phyloP scores from a whole-genome alignment of 495 filamentous ascomycete genomes.

The Daldinia decipiens region DNA sequence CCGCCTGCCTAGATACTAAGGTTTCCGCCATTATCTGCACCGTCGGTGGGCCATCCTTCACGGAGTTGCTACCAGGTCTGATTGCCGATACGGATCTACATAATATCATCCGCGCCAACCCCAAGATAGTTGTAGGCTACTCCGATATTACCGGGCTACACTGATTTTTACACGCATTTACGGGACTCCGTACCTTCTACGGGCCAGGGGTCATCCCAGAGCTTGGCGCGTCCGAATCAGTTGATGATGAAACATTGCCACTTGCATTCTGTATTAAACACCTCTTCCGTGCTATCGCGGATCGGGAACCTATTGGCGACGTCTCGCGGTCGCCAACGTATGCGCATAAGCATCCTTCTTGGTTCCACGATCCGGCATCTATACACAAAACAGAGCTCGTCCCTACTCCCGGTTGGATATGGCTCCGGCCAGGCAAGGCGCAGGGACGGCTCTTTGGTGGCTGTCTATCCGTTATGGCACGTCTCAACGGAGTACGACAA shows the following conservation, averaged over 20 bases:
- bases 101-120: not conserved
- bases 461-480: slow-evolving; percentile 43
- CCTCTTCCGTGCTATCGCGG: not conserved
- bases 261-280: not conserved
- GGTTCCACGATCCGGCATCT: not conserved
- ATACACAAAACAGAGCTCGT: not conserved
- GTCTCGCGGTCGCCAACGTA: not conserved
- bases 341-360: not conserved
- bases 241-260: not conserved
- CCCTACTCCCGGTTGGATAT: slow-evolving; percentile 28
- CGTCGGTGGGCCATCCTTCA: not conserved
- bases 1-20: not conserved
- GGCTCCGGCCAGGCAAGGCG: slow-evolving; percentile 39
- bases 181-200: slow-evolving; percentile 53
- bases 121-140: slow-evolving; percentile 20
- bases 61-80: not conserved
- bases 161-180: slow-evolving; percentile 46
- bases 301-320: not conserved
- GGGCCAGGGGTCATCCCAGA: slow-evolving; percentile 44
- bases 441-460: slow-evolving; percentile 50
- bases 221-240: not conserved
- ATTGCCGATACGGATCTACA: not conserved
- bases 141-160: slow-evolving; percentile 52
- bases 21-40: not conserved
- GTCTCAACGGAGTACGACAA: slow-evolving; percentile 42